Evolutionary conservation across 108 stramenopile genomes (phyloP), one percentile per base, ranked within the genome.

Genomic region (Parietichytrium sp.): DNA sequence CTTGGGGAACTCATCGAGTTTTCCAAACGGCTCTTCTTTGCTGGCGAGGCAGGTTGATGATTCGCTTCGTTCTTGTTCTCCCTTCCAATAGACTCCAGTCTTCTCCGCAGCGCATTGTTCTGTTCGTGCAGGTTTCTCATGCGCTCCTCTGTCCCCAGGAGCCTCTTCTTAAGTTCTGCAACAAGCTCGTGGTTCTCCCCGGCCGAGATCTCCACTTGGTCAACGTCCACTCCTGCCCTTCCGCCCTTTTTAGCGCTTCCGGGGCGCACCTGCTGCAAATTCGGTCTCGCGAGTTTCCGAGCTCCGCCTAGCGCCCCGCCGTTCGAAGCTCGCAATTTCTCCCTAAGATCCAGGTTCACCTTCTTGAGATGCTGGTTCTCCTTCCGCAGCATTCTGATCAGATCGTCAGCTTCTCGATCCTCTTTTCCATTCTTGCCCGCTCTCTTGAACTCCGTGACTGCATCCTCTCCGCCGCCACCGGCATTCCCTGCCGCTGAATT

Each of bases 41-140:
- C n/a, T n/a, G n/a, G n/a, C n/a, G n/a, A n/a, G n/a, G n/a, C n/a
- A n/a, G n/a, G n/a, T n/a, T n/a, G n/a, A n/a, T n/a, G n/a, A n/a
- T n/a, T n/a, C n/a, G n/a, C n/a, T n/a, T n/a, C n/a, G n/a, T n/a
- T n/a, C n/a, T n/a, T n/a, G n/a, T n/a, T n/a, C n/a, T n/a, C n/a
- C n/a, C n/a, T n/a, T n/a, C n/a, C n/a, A n/a, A n/a, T n/a, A n/a
- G n/a, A n/a, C n/a, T n/a, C n/a, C n/a, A n/a, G n/a, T 51, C 53
- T 80, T 29, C 83, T 54, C 4, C 51, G 81, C 16, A 45, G 47
- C 16, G 82, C 82, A 26, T 85, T 85, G 81, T 83, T 83, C 82
- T 85, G 52, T 18, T 72, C 36, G 30, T 30, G 30, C 3, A 80
- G 31, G 27, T 38, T 13, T 4, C 29, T 2, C 51, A 26, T 72